Conservation (phyloP, 345 rosid species). For the Eucalyptus cladocalyx region DNA sequence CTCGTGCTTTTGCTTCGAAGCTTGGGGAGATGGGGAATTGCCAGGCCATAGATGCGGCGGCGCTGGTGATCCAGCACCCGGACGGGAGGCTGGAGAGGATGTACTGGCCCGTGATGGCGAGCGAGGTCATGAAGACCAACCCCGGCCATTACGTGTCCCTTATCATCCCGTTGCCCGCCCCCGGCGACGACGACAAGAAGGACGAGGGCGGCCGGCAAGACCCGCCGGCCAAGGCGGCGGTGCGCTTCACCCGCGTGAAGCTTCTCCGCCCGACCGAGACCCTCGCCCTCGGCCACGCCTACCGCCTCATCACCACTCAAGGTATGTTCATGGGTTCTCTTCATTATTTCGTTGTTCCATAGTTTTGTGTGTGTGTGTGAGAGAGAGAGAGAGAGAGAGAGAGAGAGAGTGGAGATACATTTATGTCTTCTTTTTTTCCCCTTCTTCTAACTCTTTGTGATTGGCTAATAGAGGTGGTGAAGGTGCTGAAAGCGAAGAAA, state of each 20-base stretch:
- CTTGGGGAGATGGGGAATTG: constrained; percentile 67
- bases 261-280: constrained; percentile 77
- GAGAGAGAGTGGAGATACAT: not conserved
- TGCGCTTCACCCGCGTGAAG: constrained; percentile 77
- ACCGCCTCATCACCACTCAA: constrained; percentile 85
- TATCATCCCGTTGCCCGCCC: constrained; percentile 63
- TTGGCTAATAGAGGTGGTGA: constrained; percentile 55
- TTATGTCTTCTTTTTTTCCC: not conserved
- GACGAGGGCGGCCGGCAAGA: not conserved
- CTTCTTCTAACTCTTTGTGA: not conserved
- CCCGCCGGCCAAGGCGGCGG: constrained; percentile 10
- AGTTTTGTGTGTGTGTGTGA: not conserved
- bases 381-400: not conserved
- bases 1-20: not conserved
- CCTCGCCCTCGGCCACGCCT: constrained; percentile 91
- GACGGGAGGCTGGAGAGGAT: constrained; percentile 69
- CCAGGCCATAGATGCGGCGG: constrained; percentile 96
- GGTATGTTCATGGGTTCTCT: constrained; percentile 19
- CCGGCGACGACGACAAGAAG: constrained; percentile 9
- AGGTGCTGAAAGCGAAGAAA: constrained; percentile 75
- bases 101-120: constrained; percentile 53
- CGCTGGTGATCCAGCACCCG: constrained; percentile 90
- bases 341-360: not conserved
- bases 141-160: constrained; percentile 95
- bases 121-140: constrained; percentile 68